phyloP scores from a whole-genome alignment of 2,329 filamentous ascomycete species.

The Fusarium multiceps region DNA sequence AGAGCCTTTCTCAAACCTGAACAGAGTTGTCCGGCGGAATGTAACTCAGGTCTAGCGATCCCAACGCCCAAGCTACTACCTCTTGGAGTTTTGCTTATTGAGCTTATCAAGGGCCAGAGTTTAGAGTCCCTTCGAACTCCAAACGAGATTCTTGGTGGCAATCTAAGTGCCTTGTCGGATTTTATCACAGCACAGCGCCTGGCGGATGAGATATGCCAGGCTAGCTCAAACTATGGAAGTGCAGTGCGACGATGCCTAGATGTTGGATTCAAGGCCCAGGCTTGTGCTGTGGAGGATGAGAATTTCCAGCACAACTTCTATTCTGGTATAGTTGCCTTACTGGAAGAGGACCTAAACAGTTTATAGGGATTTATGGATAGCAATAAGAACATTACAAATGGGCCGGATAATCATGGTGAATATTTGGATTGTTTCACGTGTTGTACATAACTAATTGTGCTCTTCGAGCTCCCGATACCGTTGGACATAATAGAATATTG shows the following conservation, averaged over 20 bases:
- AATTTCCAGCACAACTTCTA: constrained; percentile 2
- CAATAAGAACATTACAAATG: not conserved
- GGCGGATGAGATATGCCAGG: not conserved
- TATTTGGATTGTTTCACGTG: not conserved
- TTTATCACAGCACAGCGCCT: not conserved
- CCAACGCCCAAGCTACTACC: not conserved
- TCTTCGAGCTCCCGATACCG: not conserved
- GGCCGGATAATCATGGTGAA: not conserved
- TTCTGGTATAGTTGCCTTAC: not conserved
- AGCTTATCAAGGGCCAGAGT: not conserved
- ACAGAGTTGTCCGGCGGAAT: too few relatives aligned
- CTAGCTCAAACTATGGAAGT: not conserved
- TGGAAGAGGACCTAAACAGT: not conserved
- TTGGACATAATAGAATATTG: not conserved
- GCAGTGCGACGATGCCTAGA: not conserved
- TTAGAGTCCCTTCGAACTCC: not conserved
- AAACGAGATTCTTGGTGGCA: not conserved
- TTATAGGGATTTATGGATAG: not conserved
- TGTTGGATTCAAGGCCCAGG: not conserved
- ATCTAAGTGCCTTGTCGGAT: not conserved
- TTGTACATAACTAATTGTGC: not conserved
- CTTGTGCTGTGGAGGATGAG: not conserved
- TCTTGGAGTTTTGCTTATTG: not conserved
- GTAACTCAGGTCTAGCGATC: not conserved
- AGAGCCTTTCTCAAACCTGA: not conserved